Percentiles rank a stretch among this genome's conserved stretches.
phyloP scores from a whole-genome alignment of 2,329 filamentous ascomycete genomes.

The Apiospora marii region DNA sequence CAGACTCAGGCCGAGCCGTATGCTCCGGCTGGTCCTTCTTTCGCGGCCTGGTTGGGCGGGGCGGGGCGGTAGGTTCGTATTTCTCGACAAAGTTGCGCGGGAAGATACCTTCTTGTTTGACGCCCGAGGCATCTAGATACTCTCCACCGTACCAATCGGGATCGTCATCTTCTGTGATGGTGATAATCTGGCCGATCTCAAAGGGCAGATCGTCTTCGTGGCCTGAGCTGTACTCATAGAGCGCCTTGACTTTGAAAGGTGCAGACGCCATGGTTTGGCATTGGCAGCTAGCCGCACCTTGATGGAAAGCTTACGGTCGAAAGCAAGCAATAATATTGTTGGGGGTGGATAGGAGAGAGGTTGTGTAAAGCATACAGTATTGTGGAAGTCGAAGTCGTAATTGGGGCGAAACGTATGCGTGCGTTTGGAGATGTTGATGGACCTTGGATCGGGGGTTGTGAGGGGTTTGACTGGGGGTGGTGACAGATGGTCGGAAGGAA shows the following conservation, averaged over 20 bases:
- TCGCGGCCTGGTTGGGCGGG: conserved; percentile 79
- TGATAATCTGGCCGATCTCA: conserved; percentile 84
- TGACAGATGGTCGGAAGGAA: conserved; percentile 16
- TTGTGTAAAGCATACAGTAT: conserved; percentile 12
- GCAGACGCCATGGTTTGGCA: conserved; percentile 66
- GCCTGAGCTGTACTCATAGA: conserved; percentile 91
- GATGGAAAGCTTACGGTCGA: conserved; percentile 26
- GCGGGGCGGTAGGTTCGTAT: conserved; percentile 90
- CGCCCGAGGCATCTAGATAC: conserved; percentile 79
- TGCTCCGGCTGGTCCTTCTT: conserved; percentile 65
- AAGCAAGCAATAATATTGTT: conserved; percentile 16
- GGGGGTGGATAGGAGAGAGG: background rate
- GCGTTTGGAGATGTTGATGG: conserved; percentile 20
- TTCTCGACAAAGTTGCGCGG: conserved; percentile 97
- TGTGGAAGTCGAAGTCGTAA: conserved; percentile 7
- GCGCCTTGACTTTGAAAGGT: conserved; percentile 92
- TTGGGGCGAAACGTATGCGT: conserved; percentile 17
- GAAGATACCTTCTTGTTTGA: conserved; percentile 85
- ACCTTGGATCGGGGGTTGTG: conserved; percentile 18
- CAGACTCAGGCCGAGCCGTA: conserved; percentile 32
- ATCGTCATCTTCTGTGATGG: conserved; percentile 91
- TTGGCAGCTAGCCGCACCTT: conserved; percentile 34
- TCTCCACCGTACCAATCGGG: conserved; percentile 93
- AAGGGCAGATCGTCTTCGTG: conserved; percentile 97
- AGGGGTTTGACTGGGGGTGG: conserved; percentile 20